Evolutionary conservation across 2,329 filamentous ascomycete genomes (phyloP), one percentile per base, ranked within the genome.

Genomic region (Juglanconis sp.): DNA sequence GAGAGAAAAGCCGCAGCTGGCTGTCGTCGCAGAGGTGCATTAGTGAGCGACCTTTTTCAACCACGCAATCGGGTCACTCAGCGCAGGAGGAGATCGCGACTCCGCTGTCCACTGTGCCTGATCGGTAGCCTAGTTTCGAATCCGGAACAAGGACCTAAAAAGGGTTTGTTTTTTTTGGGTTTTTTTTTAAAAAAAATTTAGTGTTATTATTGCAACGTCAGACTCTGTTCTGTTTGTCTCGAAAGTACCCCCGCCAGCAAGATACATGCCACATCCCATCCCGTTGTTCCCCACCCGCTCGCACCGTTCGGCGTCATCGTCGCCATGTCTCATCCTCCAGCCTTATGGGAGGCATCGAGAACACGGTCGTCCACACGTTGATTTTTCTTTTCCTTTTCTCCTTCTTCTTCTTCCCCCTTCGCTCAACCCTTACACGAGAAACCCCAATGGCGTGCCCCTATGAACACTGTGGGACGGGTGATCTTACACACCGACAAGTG

Each of bases 331-430:
- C 52, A 44, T 42, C 42, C 10, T 11, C 48, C 56, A 59, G 56
- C 56, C 56, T 50, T 59, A 59, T 53, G 30, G 44, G 24, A n/a
- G n/a, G n/a, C 56, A 34, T 49, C 50, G 40, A 49, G 50, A 38
- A 58, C 8, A 7, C 34, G 50, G 34, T 5, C 30, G 17, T 24
- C 31, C 38, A 15, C 38, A 36, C n/a, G 32, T n/a, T n/a, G 31
- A 4, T 42, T 32, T 42, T 44, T 32, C 13, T 38, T 3, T 46
- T 30, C 3, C 17, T 40, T 32, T 8, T 38, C 34, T 31, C 7
- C 46, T 48, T 24, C n/a, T 44, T 24, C 24, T 13, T 7, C 15
- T 48, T 34, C 11, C 36, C 9, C 11, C 17, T n/a, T 24, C 15
- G 15, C 42, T n/a, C 42, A 5, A 46, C 13, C 8, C 10, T 31